Evolutionary conservation across 371 early-diverging fungal genomes (phyloP).

Genomic region (Nematocida ausubeli): DNA sequence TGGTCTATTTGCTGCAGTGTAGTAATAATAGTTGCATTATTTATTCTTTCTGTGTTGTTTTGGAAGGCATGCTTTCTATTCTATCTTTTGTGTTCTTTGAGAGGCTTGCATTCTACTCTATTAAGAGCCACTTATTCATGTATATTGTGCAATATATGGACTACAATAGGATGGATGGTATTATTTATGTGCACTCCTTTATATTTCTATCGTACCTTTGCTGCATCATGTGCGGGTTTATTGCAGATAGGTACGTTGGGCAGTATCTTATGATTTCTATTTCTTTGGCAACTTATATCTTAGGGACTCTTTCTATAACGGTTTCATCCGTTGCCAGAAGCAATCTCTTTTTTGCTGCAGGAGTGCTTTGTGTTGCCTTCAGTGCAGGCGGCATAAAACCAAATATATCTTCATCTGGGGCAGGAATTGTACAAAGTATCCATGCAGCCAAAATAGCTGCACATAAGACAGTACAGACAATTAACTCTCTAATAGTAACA

Average conservation of each 20-base stretch:
- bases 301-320: conserved; percentile 71
- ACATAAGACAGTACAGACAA: neutral
- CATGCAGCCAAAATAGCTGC: conserved; percentile 41
- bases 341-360: conserved; percentile 71
- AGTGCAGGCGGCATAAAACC: conserved; percentile 83
- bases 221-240: conserved; percentile 74
- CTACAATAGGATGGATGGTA: conserved; percentile 36
- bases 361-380: conserved; percentile 73
- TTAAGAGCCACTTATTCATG: conserved; percentile 66
- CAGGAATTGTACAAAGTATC: conserved; percentile 70
- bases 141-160: conserved; percentile 54
- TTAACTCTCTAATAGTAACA: neutral
- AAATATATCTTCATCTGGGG: conserved; percentile 73
- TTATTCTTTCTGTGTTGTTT: conserved; percentile 16
- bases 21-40: neutral
- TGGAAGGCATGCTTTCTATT: conserved; percentile 66
- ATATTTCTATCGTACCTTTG: conserved; percentile 76
- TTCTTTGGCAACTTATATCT: conserved; percentile 71
- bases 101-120: conserved; percentile 73
- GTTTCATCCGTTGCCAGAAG: conserved; percentile 68
- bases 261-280: conserved; percentile 75
- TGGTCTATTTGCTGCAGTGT: neutral
- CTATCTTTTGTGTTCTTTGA: conserved; percentile 74
- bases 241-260: conserved; percentile 76
- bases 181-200: conserved; percentile 71